Evolutionary conservation across 83 land plant genomes (phyloP).

Genomic region (Picea abies): DNA sequence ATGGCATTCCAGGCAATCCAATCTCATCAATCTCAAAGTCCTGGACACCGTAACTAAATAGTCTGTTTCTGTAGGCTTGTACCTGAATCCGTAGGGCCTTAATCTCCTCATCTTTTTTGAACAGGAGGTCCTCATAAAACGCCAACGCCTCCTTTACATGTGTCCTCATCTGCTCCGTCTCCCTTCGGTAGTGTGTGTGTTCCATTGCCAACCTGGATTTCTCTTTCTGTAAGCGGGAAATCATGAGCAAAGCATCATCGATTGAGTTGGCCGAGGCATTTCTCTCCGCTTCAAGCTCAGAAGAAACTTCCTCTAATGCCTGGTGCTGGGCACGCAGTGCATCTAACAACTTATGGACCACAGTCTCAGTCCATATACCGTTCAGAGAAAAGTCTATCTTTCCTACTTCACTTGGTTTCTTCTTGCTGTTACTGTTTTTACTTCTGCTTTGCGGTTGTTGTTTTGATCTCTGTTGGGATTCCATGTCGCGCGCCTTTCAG

Average conservation of each 20-base stretch:
- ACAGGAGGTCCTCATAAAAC: neutral
- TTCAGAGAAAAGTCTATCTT: neutral
- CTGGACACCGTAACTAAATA: too few relatives aligned
- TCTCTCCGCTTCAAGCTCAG: constrained; percentile 12
- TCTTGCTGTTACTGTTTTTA: too few relatives aligned
- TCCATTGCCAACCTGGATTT: constrained; percentile 11
- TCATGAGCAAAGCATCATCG: constrained; percentile 19
- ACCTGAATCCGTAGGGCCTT: constrained; percentile 10
- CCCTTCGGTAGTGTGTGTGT: neutral
- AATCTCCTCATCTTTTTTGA: constrained; percentile 4
- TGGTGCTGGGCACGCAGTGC: constrained; percentile 7
- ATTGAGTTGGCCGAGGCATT: constrained; percentile 9
- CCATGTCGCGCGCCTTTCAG: too few relatives aligned
- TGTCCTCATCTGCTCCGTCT: neutral
- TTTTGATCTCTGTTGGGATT: too few relatives aligned
- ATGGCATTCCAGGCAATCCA: too few relatives aligned
- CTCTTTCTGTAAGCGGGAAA: constrained; percentile 15
- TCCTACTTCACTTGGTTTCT: too few relatives aligned
- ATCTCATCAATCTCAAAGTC: too few relatives aligned
- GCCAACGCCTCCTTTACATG: neutral
- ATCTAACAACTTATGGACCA: neutral
- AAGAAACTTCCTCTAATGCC: neutral
- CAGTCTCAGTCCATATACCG: neutral
- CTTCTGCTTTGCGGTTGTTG: too few relatives aligned
- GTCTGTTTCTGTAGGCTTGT: neutral